Evolutionary conservation across 2,329 filamentous ascomycete genomes (phyloP).

Genomic region (Aquanectria penicillioides): DNA sequence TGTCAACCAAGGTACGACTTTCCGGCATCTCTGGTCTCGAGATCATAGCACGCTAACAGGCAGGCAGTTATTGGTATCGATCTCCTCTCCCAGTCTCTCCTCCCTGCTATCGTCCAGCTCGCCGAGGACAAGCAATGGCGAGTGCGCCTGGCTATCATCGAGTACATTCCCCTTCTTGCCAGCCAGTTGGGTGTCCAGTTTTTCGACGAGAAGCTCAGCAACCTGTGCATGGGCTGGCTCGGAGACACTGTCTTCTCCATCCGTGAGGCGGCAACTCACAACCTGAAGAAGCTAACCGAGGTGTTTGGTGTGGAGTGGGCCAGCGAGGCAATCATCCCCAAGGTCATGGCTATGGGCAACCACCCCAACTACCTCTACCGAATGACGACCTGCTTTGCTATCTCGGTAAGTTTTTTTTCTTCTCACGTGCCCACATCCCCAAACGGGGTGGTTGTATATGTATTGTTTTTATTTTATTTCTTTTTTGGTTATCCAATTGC

Average conservation of each 20-base stretch:
- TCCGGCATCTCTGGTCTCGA: background rate
- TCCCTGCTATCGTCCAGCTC: constrained; percentile 96
- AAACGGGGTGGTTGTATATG: too few species aligned
- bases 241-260: constrained; percentile 99
- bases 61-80: constrained; percentile 92
- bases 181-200: constrained; percentile 96
- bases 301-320: constrained; percentile 99
- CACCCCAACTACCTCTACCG: constrained; percentile 99
- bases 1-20: constrained; percentile 86
- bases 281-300: constrained; percentile 97
- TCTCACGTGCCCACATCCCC: too few species aligned
- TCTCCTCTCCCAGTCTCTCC: constrained; percentile 91
- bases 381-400: constrained; percentile 99
- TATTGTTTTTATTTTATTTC: too few species aligned
- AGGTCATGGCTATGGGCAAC: constrained; percentile 98
- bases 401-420: constrained; percentile 77
- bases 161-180: constrained; percentile 96
- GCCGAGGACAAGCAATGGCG: constrained; percentile 99
- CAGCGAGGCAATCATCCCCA: constrained; percentile 95
- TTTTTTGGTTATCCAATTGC: background rate
- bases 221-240: constrained; percentile 97
- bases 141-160: constrained; percentile 96
- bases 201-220: constrained; percentile 97
- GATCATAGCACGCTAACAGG: constrained; percentile 32
- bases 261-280: constrained; percentile 94